A percentile compares a stretch with the other conserved stretches of the same genome.
Evolutionary conservation across 495 filamentous ascomycete species (phyloP).

Genomic region (Parachaetomium inaequale): DNA sequence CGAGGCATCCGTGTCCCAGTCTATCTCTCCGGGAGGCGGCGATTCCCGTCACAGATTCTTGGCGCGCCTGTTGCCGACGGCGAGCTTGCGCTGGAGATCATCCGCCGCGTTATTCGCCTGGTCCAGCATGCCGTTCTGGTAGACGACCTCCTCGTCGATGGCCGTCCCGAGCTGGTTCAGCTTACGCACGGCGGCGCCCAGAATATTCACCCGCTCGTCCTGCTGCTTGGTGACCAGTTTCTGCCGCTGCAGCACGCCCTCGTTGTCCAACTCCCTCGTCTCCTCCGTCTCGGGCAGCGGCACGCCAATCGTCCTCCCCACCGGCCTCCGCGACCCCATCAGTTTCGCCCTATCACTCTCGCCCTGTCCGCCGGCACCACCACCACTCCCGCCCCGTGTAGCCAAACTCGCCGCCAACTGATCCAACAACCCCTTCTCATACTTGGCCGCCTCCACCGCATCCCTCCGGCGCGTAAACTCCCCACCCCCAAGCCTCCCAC

Average conservation of each 20-base stretch:
- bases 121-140: constrained; percentile 78
- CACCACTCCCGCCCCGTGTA: constrained; percentile 30
- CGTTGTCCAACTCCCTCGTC: constrained; percentile 87
- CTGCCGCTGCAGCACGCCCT: constrained; percentile 81
- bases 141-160: constrained; percentile 79
- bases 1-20: background rate
- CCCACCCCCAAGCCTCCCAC: constrained; percentile 67
- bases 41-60: constrained; percentile 55
- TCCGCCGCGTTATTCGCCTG: constrained; percentile 73
- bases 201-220: constrained; percentile 71
- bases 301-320: constrained; percentile 72
- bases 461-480: constrained; percentile 80
- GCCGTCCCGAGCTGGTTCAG: constrained; percentile 83
- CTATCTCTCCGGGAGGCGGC: constrained; percentile 17
- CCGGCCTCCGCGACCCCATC: constrained; percentile 14
- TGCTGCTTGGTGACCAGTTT: constrained; percentile 71
- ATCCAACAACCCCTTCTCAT: constrained; percentile 85
- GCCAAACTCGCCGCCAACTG: constrained; percentile 71
- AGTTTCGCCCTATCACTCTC: constrained; percentile 36
- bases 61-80: constrained; percentile 77
- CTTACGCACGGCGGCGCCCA: constrained; percentile 70
- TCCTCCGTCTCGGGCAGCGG: constrained; percentile 76
- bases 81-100: constrained; percentile 69
- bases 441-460: constrained; percentile 68
- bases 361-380: constrained; percentile 24